Conservation (phyloP, 2,329 filamentous ascomycete genomes). For the Capronia coronata region DNA sequence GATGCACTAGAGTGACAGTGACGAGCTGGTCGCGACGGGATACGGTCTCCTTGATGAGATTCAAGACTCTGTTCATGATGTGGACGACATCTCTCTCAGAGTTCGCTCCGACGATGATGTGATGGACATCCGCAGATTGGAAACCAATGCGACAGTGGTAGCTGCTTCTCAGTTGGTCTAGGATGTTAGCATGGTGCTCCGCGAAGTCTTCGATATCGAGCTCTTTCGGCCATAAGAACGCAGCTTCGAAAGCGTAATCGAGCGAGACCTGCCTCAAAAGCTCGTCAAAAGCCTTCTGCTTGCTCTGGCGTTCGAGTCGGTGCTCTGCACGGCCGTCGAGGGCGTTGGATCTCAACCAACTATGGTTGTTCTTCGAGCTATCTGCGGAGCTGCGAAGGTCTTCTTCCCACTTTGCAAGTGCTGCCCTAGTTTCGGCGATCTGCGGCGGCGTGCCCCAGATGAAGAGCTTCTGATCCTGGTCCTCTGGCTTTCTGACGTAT, state of each 20-base stretch:
- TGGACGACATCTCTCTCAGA: constrained; percentile 9
- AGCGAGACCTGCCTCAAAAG: constrained; percentile 10
- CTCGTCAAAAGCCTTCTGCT: constrained; percentile 11
- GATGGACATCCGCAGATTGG: background rate
- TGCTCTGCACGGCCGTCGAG: constrained; percentile 26
- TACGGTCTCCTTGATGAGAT: constrained; percentile 26
- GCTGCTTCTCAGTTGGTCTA: constrained; percentile 17
- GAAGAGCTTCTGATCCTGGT: constrained; percentile 10
- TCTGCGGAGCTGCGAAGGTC: constrained; percentile 9
- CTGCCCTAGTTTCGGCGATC: constrained; percentile 13
- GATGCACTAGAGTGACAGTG: constrained; percentile 19
- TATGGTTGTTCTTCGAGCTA: background rate
- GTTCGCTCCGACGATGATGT: constrained; percentile 18
- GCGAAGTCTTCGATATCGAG: constrained; percentile 25
- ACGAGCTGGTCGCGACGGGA: constrained; percentile 17
- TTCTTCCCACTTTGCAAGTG: constrained; percentile 18
- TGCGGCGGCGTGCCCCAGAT: constrained; percentile 24
- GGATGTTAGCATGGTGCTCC: constrained; percentile 6
- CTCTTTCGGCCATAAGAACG: constrained; percentile 24
- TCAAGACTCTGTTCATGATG: constrained; percentile 19
- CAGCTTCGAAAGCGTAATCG: constrained; percentile 20
- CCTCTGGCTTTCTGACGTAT: constrained; percentile 19
- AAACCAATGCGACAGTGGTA: constrained; percentile 20
- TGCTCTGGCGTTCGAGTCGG: constrained; percentile 13
- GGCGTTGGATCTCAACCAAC: constrained; percentile 20